Conservation (phyloP, 257 asterid species). For the Dorcoceras hygrometricum region DNA sequence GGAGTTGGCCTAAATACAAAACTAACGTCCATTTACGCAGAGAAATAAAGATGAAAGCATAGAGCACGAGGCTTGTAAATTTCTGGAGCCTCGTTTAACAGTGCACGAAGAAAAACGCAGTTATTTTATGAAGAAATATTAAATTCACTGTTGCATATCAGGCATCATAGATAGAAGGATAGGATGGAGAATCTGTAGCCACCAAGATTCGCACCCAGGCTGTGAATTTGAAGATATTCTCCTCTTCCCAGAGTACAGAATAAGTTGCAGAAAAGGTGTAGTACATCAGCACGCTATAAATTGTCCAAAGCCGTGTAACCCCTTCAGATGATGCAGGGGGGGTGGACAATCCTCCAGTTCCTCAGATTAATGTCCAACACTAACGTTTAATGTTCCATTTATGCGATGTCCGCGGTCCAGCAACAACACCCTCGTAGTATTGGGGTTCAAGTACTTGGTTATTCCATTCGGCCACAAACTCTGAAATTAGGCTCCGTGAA, state of each 20-base stretch:
- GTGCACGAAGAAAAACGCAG: neutral
- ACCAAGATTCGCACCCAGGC: neutral
- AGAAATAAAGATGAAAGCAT: neutral
- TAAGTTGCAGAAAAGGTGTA: neutral
- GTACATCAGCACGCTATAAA: neutral
- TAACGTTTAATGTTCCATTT: conserved; percentile 71
- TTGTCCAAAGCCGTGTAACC: neutral
- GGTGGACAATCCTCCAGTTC: neutral
- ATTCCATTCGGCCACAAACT: conserved; percentile 79
- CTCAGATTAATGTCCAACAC: conserved; percentile 8
- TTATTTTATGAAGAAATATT: neutral
- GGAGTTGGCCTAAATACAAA: no score
- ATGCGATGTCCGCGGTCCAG: conserved; percentile 81
- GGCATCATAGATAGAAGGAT: neutral
- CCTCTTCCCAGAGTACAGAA: neutral
- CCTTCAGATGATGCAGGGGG: neutral
- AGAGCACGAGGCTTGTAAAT: no score
- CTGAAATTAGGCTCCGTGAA: conserved; percentile 55
- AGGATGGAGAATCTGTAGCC: neutral
- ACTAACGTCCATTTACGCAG: neutral
- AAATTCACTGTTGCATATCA: neutral
- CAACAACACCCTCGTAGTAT: conserved; percentile 78
- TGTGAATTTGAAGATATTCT: no score
- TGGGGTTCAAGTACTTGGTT: conserved; percentile 51
- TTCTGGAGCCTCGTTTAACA: neutral